Base-by-base conservation (phyloP, 2,329 filamentous ascomycete genomes). In the Talaromyces sp. region DNA sequence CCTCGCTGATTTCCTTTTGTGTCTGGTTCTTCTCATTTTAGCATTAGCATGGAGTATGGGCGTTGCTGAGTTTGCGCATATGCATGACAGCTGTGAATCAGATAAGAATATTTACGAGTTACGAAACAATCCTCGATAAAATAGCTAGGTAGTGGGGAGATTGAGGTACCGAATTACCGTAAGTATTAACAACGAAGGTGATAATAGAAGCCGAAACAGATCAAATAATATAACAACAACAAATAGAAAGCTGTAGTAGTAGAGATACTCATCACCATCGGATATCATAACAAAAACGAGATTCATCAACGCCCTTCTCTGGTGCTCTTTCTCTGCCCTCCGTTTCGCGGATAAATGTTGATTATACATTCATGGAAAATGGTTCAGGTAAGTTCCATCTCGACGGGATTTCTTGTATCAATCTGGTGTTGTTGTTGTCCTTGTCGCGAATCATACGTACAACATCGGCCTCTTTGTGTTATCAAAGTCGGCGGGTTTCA, bases 1-100 rank as follows among this genome's bases (percentile, higher is more conserved):
- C 78, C 77, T 64, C 76, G 79, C 33, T 81, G 71, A 62, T 45
- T 35, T 37, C 6, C 43, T 13, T 22, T 37, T 54, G 43, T 24
- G 9, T 31, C 33, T 52, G 13, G 50, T 62, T 65, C 64, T 68
- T 65, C 64, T 63, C 67, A 3, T 10, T 58, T 58, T n/a, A 43
- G 56, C 56, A 59, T 59, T 59, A 59, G 56, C 56, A 59, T 59
- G 56, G 56, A 59, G 56, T 59, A 59, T 33, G 8, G 49, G 56
- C 56, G 56, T 45, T 41, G 19, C 39, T n/a, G 31, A 10, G 5
- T 39, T 39, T 22, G 52, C 33, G 14, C 39, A 27, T 52, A 19
- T 22, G 50, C 35, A 54, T 54, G 50, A 35, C 16, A 22, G n/a
- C n/a, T 33, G 49, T 52, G 49, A 5, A 52, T 52, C 22, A 22